A percentile compares a stretch with the other conserved stretches of the same genome.
phyloP scores from a whole-genome alignment of 2,329 filamentous ascomycete species.

The Samsoniella hepiali region DNA sequence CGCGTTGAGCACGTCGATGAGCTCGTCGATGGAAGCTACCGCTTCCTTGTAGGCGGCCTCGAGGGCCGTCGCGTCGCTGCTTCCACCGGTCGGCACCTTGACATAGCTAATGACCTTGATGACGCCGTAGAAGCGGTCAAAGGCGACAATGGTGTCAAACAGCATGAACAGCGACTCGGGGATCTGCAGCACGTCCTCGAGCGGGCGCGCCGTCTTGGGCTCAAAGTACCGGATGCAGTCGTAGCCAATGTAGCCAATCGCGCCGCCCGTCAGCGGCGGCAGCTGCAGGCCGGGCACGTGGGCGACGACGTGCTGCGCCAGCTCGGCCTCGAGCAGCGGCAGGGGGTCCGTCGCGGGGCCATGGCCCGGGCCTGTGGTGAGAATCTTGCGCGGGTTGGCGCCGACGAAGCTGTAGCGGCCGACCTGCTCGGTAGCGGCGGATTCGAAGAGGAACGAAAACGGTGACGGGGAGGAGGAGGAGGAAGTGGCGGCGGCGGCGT shows the following conservation, averaged over 20 bases:
- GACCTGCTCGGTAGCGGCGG: constrained; percentile 88
- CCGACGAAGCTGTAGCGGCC: constrained; percentile 95
- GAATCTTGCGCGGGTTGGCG: constrained; percentile 72
- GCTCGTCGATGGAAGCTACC: constrained; percentile 58
- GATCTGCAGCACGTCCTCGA: constrained; percentile 84
- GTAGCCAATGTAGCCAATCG: constrained; percentile 95
- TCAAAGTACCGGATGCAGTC: constrained; percentile 98
- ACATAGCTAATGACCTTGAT: constrained; percentile 68
- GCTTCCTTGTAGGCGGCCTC: constrained; percentile 63
- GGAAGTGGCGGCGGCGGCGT: constrained; percentile 44
- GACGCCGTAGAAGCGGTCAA: constrained; percentile 73
- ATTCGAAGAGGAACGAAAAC: constrained; percentile 93
- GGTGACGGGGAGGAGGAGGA: constrained; percentile 48
- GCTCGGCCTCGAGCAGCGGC: constrained; percentile 74
- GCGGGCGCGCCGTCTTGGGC: constrained; percentile 84
- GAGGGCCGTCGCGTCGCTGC: constrained; percentile 28
- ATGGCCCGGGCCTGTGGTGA: constrained; percentile 85
- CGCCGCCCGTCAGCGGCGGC: constrained; percentile 84
- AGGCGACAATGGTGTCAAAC: constrained; percentile 89
- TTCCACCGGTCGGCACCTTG: constrained; percentile 47
- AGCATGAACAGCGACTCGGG: constrained; percentile 97
- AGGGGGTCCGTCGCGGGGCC: constrained; percentile 82
- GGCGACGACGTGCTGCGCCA: constrained; percentile 74
- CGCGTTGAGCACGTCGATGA: constrained; percentile 68
- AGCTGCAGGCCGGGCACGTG: constrained; percentile 78